Percentiles rank a stretch among this genome's conserved stretches.
Evolutionary conservation across 192 early-diverging fungal genomes (phyloP).

Genomic region (Cetraspora pellucida): DNA sequence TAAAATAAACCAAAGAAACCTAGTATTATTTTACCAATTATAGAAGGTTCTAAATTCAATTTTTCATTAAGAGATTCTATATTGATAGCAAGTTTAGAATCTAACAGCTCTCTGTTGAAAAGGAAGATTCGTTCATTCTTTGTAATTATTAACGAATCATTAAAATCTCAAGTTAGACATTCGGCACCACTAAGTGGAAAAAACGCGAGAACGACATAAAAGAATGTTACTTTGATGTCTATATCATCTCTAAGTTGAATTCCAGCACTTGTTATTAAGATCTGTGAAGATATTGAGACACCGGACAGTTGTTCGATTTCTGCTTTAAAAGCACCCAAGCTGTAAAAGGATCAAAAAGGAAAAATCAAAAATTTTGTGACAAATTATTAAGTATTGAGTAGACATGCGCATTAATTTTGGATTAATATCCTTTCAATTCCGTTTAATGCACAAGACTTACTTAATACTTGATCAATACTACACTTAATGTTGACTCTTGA

Average conservation of each 20-base stretch:
- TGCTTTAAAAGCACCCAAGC: slow-evolving; percentile 37
- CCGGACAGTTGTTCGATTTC: slow-evolving; percentile 48
- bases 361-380: neutral
- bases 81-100: slow-evolving; percentile 44
- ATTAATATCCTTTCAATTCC: neutral
- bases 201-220: neutral
- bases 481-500: neutral
- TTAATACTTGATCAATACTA: neutral
- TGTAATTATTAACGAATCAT: neutral
- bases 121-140: slow-evolving; percentile 41
- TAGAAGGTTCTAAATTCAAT: slow-evolving; percentile 38
- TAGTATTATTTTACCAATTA: slow-evolving; percentile 34
- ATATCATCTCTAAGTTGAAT: slow-evolving; percentile 50
- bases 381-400: neutral
- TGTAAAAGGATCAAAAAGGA: slow-evolving; percentile 19
- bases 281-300: slow-evolving; percentile 50
- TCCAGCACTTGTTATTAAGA: slow-evolving; percentile 57
- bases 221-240: slow-evolving; percentile 47
- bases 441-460: neutral
- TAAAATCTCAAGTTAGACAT: neutral
- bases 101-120: slow-evolving; percentile 54
- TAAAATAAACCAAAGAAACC: neutral
- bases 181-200: neutral
- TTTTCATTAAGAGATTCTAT: slow-evolving; percentile 49
- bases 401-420: neutral